Percentiles rank a stretch among this genome's conserved stretches.
Evolutionary conservation across 2,329 filamentous ascomycete species (phyloP).

Genomic region (Calonectria henricotiae): DNA sequence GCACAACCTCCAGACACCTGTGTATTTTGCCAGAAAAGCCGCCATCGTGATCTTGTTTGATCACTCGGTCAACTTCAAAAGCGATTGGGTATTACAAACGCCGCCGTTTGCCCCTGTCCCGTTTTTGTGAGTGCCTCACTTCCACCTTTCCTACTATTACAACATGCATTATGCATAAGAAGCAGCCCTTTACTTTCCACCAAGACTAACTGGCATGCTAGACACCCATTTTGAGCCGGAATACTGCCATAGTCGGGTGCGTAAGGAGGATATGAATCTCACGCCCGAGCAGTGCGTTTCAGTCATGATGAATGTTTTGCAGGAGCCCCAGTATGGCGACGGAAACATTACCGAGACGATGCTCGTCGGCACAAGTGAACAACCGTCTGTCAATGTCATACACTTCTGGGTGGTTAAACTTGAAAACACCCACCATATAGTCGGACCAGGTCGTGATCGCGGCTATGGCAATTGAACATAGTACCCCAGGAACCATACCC

Average conservation of each 20-base stretch:
- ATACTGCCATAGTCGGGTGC: constrained; percentile 14
- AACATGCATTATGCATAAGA: not conserved
- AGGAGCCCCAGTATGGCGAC: constrained; percentile 38
- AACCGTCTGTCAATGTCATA: constrained; percentile 55
- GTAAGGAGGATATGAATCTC: not conserved
- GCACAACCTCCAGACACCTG: constrained; percentile 51
- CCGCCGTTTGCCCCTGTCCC: constrained; percentile 31
- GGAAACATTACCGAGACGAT: constrained; percentile 42
- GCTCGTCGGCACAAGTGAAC: constrained; percentile 31
- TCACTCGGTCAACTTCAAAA: constrained; percentile 38
- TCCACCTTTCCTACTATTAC: not conserved
- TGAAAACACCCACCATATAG: constrained; percentile 67
- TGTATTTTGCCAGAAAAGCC: constrained; percentile 55
- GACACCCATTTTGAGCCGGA: constrained; percentile 22
- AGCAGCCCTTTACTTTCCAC: not conserved
- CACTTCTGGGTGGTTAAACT: constrained; percentile 65
- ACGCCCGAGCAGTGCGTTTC: constrained; percentile 29
- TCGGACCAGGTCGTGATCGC: constrained; percentile 65
- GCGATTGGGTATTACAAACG: constrained; percentile 39
- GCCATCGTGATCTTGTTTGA: constrained; percentile 46
- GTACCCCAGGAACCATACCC: constrained; percentile 65
- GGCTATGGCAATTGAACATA: constrained; percentile 60
- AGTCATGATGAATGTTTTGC: constrained; percentile 23
- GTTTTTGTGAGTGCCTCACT: not conserved
- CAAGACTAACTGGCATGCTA: not conserved